Base-by-base conservation (phyloP, 208 protist species). In the Leishmania martiniquensis region DNA sequence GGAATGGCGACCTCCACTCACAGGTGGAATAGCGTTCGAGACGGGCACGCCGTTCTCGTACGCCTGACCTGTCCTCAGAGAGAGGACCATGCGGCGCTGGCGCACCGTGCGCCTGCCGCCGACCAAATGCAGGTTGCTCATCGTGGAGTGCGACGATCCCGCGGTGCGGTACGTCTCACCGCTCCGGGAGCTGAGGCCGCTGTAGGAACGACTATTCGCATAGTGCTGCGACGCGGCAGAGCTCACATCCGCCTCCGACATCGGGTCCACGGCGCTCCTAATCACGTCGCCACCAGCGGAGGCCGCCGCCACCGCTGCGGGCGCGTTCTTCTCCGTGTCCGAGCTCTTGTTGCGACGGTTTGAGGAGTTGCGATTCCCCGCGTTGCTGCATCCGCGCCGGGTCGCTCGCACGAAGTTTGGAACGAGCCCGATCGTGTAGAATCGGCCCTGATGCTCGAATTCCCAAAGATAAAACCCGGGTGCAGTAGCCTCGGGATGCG, bases 351-450 rank as follows among this genome's bases (percentile, higher is more conserved):
- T 34, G 37, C 51, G 32, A 42, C 32, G 47, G 63, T 37, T 70
- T 17, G 29, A 47, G 34, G 34, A n/a, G 17, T 54, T 4, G 3
- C 15, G 52, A 44, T 29, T 22, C 37, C 2, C 49, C 22, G 29
- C 42, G 37, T 47, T 78, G 6, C 15, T 42, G 17, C 10, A 34
- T 3, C 51, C 20, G 20, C 51, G 77, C 77, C 42, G 77, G 29
- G 42, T n/a, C 4, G 59, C 70, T 45, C 80, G 75, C n/a, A 51
- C 80, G 34, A 80, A 84, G 60, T 72, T 76, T 7, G 80, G 80
- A 25, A 78, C 66, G 9, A 84, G 62, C 1, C 73, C 80, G 34
- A 84, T 72, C 37, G 37, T 39, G 76, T 77, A 77, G 12, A 32
- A 7, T 4, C 49, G 45, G 17, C 63, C 63, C n/a, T 84, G 75